These are phyloP conservation scores for Ceratocystis albifundus DNA, from an alignment of 2,329 filamentous ascomycete species.

Conservation along the genomic window DNA sequence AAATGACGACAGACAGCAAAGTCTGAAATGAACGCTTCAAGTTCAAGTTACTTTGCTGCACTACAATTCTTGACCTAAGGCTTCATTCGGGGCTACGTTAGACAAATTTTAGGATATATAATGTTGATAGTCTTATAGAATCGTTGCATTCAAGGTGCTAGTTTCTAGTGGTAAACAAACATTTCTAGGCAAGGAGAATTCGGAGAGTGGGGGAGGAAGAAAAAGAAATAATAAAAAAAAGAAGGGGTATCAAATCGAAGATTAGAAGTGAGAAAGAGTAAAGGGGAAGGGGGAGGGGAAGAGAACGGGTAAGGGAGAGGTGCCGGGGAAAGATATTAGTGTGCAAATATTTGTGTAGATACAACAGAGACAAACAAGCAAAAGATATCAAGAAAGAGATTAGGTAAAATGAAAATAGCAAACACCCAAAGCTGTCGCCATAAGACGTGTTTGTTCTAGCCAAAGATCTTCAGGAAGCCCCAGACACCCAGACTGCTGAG, in stretches of 20 bases:
- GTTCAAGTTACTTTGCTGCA: too few species aligned
- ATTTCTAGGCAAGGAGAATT: neutral
- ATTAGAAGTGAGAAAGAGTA: neutral
- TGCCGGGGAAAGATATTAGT: constrained; percentile 1
- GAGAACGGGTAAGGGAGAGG: neutral
- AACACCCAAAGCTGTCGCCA: neutral
- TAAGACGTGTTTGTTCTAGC: constrained; percentile 32
- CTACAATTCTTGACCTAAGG: too few species aligned
- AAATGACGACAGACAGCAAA: too few species aligned
- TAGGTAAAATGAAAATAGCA: neutral
- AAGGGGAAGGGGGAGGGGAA: neutral
- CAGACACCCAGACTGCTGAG: constrained; percentile 81
- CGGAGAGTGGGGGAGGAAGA: neutral
- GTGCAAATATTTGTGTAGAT: constrained; percentile 5
- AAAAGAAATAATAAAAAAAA: neutral
- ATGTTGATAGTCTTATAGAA: too few species aligned
- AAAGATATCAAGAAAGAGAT: constrained; percentile 9
- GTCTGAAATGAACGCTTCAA: too few species aligned
- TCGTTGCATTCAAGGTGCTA: neutral
- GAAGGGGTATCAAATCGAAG: constrained; percentile 2
- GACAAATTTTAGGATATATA: too few species aligned
- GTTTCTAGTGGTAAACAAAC: neutral
- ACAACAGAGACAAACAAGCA: neutral
- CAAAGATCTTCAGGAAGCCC: constrained; percentile 83
- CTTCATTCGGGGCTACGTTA: too few species aligned